These are phyloP conservation scores for Amylostereum chailletii DNA, from an alignment of 1,284 basidiomycete genomes.

Conservation along the genomic window DNA sequence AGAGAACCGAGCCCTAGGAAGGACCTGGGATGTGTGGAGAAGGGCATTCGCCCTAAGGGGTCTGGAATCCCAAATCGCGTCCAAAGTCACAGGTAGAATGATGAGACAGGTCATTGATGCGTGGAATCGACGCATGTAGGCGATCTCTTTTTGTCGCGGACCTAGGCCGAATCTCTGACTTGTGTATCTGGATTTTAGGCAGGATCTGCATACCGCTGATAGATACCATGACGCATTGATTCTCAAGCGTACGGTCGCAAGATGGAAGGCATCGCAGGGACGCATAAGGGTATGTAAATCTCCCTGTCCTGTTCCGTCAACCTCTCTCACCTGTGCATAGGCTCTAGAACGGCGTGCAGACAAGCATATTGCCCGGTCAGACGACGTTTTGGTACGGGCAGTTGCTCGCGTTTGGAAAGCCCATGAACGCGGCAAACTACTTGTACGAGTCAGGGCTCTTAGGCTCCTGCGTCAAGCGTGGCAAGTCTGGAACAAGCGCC, in stretches of 20 bases:
- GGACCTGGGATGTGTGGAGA: slow-evolving; percentile 50
- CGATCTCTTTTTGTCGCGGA: slow-evolving; percentile 5
- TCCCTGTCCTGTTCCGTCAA: background rate
- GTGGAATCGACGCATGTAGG: slow-evolving; percentile 55
- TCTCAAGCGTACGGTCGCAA: slow-evolving; percentile 34
- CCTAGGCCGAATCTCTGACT: slow-evolving; percentile 2
- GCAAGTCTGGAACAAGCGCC: slow-evolving; percentile 43
- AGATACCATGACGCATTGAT: slow-evolving; percentile 33
- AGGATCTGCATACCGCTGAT: slow-evolving; percentile 33
- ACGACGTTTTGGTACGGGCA: slow-evolving; percentile 55
- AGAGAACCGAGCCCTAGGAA: slow-evolving; percentile 26
- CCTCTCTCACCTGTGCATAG: slow-evolving; percentile 19
- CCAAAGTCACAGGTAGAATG: slow-evolving; percentile 37
- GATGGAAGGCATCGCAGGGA: slow-evolving; percentile 47
- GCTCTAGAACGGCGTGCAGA: slow-evolving; percentile 42
- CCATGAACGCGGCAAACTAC: slow-evolving; percentile 53
- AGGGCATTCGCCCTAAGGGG: slow-evolving; percentile 31
- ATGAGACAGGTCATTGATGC: slow-evolving; percentile 34
- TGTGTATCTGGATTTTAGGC: slow-evolving; percentile 23
- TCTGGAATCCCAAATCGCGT: slow-evolving; percentile 33
- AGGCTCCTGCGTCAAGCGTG: slow-evolving; percentile 40
- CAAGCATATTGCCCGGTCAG: slow-evolving; percentile 52
- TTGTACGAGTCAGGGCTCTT: slow-evolving; percentile 44
- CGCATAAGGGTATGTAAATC: slow-evolving; percentile 39
- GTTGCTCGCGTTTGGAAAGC: slow-evolving; percentile 67